Percentiles rank a stretch among this genome's conserved stretches.
Conservation (phyloP, 2,329 filamentous ascomycete species). For the Penicillium sp. region DNA sequence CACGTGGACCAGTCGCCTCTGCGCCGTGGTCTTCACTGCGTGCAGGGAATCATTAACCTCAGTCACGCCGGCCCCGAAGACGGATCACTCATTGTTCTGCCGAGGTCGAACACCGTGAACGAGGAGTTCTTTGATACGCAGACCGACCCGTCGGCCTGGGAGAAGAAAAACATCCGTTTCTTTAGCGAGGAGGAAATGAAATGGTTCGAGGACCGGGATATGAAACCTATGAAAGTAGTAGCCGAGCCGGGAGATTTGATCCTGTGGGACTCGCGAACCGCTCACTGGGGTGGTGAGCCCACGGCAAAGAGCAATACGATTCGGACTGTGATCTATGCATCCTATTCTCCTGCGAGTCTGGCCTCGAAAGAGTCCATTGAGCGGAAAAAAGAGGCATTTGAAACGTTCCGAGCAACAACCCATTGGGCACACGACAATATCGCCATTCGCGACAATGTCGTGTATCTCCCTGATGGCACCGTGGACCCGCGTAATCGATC, state of each 20-base stretch:
- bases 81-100: conserved; percentile 17
- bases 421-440: conserved; percentile 22
- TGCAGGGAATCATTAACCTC: conserved; percentile 24
- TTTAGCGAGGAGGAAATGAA: conserved; percentile 28
- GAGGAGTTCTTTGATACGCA: conserved; percentile 35
- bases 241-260: conserved; percentile 47
- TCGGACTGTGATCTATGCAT: conserved; percentile 23
- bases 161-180: conserved; percentile 16
- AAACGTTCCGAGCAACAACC: conserved; percentile 15
- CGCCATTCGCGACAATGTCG: conserved; percentile 7
- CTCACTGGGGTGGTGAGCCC: conserved; percentile 22
- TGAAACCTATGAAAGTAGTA: conserved; percentile 33
- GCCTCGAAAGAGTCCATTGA: conserved; percentile 8
- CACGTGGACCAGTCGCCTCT: conserved; percentile 33
- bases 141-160: conserved; percentile 18
- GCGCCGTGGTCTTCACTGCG: conserved; percentile 27
- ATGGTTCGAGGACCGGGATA: conserved; percentile 30
- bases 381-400: conserved; percentile 16
- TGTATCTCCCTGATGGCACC: conserved; percentile 11
- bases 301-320: conserved; percentile 18
- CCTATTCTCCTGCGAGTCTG: conserved; percentile 16
- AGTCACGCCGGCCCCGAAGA: conserved; percentile 21
- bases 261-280: conserved; percentile 41
- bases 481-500: conserved; percentile 13
- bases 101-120: conserved; percentile 22